Evolutionary conservation across 1,139 yeast genomes (phyloP).

Genomic region (Lizanozyma gosingica): DNA sequence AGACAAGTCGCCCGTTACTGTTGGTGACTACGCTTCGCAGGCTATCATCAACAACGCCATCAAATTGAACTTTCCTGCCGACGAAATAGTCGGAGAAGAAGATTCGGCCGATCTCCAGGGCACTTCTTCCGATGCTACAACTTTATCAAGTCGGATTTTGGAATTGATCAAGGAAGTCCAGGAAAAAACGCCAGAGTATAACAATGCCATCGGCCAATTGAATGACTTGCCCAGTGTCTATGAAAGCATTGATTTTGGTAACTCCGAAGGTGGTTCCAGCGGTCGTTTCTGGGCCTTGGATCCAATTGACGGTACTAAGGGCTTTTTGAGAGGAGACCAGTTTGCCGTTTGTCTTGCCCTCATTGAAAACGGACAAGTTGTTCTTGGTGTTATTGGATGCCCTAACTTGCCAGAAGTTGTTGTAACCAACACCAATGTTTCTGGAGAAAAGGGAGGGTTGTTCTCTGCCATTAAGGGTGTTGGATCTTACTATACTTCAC

Average conservation of each 20-base stretch:
- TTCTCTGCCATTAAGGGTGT: slow-evolving; percentile 68
- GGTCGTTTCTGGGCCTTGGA: slow-evolving; percentile 97
- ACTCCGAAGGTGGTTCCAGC: slow-evolving; percentile 61
- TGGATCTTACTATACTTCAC: slow-evolving; percentile 60
- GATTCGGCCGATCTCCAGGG: slow-evolving; percentile 39
- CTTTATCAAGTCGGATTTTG: slow-evolving; percentile 41
- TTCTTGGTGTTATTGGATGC: slow-evolving; percentile 91
- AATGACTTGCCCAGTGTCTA: slow-evolving; percentile 41
- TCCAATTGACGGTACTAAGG: slow-evolving; percentile 98
- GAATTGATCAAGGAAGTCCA: slow-evolving; percentile 42
- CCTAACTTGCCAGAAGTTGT: slow-evolving; percentile 70
- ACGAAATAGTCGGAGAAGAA: slow-evolving; percentile 91
- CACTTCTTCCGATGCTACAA: slow-evolving; percentile 43
- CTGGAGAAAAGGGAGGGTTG: slow-evolving; percentile 50
- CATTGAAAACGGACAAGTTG: slow-evolving; percentile 75
- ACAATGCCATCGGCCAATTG: slow-evolving; percentile 31
- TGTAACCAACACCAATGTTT: slow-evolving; percentile 21
- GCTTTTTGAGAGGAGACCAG: slow-evolving; percentile 91
- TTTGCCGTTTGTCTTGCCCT: slow-evolving; percentile 93
- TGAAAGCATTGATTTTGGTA: slow-evolving; percentile 69
- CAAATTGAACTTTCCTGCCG: slow-evolving; percentile 67
- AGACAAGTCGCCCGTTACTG: slow-evolving; percentile 91
- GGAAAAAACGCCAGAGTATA: slow-evolving; percentile 16
- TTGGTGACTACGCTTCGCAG: slow-evolving; percentile 96
- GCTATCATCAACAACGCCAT: slow-evolving; percentile 85